These are phyloP conservation scores for Entomortierella parvispora DNA, from an alignment of 192 early-diverging fungal species.

Conservation along the genomic window DNA sequence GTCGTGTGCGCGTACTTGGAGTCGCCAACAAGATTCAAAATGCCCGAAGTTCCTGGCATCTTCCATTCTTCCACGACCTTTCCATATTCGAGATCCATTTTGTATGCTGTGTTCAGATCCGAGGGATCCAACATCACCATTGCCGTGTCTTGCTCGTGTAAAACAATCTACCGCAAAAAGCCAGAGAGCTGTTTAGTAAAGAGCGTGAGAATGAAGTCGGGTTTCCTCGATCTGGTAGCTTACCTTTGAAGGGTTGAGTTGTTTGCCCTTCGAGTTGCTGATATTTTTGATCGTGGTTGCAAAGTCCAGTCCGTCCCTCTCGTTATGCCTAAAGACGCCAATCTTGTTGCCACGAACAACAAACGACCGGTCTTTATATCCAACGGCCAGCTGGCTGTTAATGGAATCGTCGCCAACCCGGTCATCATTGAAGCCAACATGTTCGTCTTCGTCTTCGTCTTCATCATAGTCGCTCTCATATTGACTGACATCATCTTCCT, in stretches of 20 bases:
- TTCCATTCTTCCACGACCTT: slow-evolving; percentile 96
- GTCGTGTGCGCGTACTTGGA: slow-evolving; percentile 86
- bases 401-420: slow-evolving; percentile 49
- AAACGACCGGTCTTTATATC: slow-evolving; percentile 89
- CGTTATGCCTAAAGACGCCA: slow-evolving; percentile 87
- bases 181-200: too few relatives aligned
- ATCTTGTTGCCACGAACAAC: slow-evolving; percentile 90
- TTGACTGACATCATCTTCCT: slow-evolving; percentile 29
- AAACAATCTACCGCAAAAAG: slow-evolving; percentile 83
- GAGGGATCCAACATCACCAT: slow-evolving; percentile 80
- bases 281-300: slow-evolving; percentile 85
- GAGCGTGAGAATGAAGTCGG: too few relatives aligned
- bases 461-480: slow-evolving; percentile 54
- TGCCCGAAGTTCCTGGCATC: slow-evolving; percentile 78
- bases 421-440: slow-evolving; percentile 35
- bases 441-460: slow-evolving; percentile 56
- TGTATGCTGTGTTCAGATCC: slow-evolving; percentile 79
- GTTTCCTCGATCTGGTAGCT: slow-evolving; percentile 8
- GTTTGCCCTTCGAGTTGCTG: slow-evolving; percentile 61
- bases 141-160: slow-evolving; percentile 87
- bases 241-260: slow-evolving; percentile 72
- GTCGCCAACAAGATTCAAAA: slow-evolving; percentile 73
- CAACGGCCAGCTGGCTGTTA: slow-evolving; percentile 87
- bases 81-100: slow-evolving; percentile 92
- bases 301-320: slow-evolving; percentile 79